phyloP scores from a whole-genome alignment of 2,329 filamentous ascomycete species.

The Fusarium nygamai region DNA sequence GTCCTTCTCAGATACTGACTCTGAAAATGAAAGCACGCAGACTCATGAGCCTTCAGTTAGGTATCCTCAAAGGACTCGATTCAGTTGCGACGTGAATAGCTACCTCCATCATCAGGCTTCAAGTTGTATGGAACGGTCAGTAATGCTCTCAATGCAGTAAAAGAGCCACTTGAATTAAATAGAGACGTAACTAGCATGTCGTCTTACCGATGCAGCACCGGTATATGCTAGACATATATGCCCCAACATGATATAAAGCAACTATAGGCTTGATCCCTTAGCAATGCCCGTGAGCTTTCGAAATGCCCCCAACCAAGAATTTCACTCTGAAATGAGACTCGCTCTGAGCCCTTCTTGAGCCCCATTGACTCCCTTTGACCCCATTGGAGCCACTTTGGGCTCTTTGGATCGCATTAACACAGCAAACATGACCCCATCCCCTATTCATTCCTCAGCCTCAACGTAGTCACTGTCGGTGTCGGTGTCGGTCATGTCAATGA shows the following conservation, averaged over 20 bases:
- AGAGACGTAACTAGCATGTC: not conserved
- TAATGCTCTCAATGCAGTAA: not conserved
- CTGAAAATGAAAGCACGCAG: not conserved
- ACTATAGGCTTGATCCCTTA: not conserved
- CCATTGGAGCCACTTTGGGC: not conserved
- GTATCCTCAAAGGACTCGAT: no score
- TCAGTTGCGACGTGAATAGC: not conserved
- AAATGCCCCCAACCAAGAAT: not conserved
- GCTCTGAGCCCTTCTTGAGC: not conserved
- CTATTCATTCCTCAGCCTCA: not conserved
- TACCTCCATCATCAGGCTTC: not conserved
- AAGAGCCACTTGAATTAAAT: not conserved
- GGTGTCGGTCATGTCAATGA: not conserved
- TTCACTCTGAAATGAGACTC: not conserved
- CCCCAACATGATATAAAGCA: not conserved
- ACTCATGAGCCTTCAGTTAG: not conserved
- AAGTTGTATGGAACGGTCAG: no score
- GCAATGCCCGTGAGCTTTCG: not conserved
- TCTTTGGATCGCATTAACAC: not conserved
- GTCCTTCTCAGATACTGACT: not conserved
- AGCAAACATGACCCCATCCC: not conserved
- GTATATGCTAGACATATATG: not conserved
- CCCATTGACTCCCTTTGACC: not conserved
- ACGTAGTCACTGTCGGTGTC: not conserved
- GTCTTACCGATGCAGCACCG: not conserved